These are phyloP conservation scores for Brassica nigra DNA, from an alignment of 345 rosid species.

Conservation along the genomic window DNA sequence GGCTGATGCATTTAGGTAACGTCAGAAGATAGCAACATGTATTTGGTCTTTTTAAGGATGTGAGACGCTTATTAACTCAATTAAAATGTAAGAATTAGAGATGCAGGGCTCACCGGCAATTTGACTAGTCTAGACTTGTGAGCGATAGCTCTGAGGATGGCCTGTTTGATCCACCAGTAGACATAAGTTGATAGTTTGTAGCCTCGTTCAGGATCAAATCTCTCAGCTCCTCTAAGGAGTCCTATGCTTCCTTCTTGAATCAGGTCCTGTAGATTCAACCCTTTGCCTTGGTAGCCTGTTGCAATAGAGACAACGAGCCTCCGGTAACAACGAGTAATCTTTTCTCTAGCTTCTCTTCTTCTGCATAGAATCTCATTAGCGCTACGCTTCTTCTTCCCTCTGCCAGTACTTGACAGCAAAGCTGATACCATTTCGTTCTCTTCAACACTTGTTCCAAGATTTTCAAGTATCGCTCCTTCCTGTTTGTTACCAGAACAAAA, in stretches of 20 bases:
- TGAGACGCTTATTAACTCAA: not conserved
- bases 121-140: conserved; percentile 53
- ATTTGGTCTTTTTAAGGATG: not conserved
- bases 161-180: conserved; percentile 71
- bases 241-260: conserved; percentile 69
- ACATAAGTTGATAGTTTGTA: conserved; percentile 63
- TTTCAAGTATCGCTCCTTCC: conserved; percentile 59
- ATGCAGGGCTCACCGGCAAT: conserved; percentile 51
- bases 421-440: conserved; percentile 40
- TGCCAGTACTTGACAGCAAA: conserved; percentile 36
- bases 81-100: not conserved
- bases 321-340: conserved; percentile 48
- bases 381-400: conserved; percentile 38
- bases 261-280: conserved; percentile 56
- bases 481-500: conserved; percentile 13
- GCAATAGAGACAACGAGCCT: conserved; percentile 60
- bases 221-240: conserved; percentile 58
- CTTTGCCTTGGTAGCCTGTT: conserved; percentile 54
- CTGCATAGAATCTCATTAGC: conserved; percentile 45
- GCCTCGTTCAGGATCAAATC: conserved; percentile 57
- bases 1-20: not conserved
- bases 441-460: conserved; percentile 38
- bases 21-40: not conserved
- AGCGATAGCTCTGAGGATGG: conserved; percentile 52
- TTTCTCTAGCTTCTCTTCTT: conserved; percentile 53